These are phyloP conservation scores for Sordariomycetes sp. DNA, from an alignment of 2,329 filamentous ascomycete genomes.

Conservation along the genomic window DNA sequence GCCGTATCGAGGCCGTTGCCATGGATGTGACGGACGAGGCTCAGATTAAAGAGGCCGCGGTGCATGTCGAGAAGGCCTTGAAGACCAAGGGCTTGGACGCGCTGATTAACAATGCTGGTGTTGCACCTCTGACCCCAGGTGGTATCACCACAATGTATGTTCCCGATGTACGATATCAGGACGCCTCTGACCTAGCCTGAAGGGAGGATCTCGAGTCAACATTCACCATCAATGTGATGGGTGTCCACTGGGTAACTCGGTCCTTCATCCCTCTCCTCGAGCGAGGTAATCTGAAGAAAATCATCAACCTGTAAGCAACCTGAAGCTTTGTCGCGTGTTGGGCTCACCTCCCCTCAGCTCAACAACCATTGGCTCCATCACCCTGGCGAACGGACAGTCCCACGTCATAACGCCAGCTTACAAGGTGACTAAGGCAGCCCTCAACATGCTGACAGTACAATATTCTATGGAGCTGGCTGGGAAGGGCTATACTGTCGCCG, in stretches of 20 bases:
- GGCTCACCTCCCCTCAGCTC: not conserved
- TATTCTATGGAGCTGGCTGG: slow-evolving; percentile 23
- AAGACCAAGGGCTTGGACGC: slow-evolving; percentile 2
- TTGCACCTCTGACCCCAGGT: not conserved
- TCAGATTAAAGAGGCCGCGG: not conserved
- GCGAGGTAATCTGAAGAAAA: slow-evolving; percentile 26
- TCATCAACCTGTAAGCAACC: slow-evolving; percentile 29
- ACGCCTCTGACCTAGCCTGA: not conserved
- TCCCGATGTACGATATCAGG: not conserved
- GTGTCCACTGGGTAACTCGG: slow-evolving; percentile 13
- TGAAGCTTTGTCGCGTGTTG: not conserved
- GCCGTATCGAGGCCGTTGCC: slow-evolving; percentile 2
- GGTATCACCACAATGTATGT: not conserved
- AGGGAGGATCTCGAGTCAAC: slow-evolving; percentile 4
- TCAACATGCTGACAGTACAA: slow-evolving; percentile 37
- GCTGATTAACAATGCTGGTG: slow-evolving; percentile 5
- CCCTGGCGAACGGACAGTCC: slow-evolving; percentile 11
- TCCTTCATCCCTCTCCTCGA: slow-evolving; percentile 27
- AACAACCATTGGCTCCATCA: slow-evolving; percentile 30
- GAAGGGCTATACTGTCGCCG: slow-evolving; percentile 31
- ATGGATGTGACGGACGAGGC: slow-evolving; percentile 2
- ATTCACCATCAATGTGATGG: slow-evolving; percentile 5
- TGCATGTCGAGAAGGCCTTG: slow-evolving; percentile 3
- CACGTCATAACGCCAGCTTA: slow-evolving; percentile 24
- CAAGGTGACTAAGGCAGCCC: slow-evolving; percentile 35